Base-by-base conservation (phyloP, 441 rosid genomes). In the Eruca vesicaria region DNA sequence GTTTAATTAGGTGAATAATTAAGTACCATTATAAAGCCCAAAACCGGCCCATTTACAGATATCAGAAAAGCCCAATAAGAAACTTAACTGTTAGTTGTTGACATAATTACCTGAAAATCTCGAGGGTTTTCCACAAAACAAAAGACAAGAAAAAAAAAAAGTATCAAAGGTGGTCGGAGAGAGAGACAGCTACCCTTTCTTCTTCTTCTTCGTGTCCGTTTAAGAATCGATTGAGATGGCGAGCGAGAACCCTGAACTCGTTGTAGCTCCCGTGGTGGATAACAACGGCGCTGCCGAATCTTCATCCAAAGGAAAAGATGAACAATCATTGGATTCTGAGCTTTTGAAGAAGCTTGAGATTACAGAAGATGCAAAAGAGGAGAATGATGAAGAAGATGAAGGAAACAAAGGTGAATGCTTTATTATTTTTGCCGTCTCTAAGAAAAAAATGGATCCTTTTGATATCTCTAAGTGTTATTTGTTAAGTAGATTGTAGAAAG, bases 331-430 rank as follows among this genome's bases (percentile, higher is more conserved):
- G 73, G 77, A 9, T 21, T 58, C 80, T 63, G 80, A 80, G 74
- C 66, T 80, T 28, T 68, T 72, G 16, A 76, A 71, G 58, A 76
- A 76, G 77, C 70, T 74, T 56, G 87, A 82, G 79, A 76, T 84
- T 63, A 41, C 69, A 9, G 76, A 85, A 16, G 85, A 85, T 38
- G 80, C 73, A 36, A 78, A 83, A 19, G 57, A 52, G 7, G 26
- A 52, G 14, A 52, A 50, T 20, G 19, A 45, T 0, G 73, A 79
- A 15, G 95, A 80, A 33, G 92, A 84, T 12, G 93, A 87, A 5
- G 93, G 80, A 56, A 86, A 43, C 48, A 82, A 91, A 88, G 95
- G 95, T 89, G 72, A 71, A 66, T 53, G 26, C 6, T 50, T 14
- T 3, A 26, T 21, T 33, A 57, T 38, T 38, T 63, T 70, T 70